Conservation (phyloP, 1,284 basidiomycete species). For the Anthracocystis walkeri region DNA sequence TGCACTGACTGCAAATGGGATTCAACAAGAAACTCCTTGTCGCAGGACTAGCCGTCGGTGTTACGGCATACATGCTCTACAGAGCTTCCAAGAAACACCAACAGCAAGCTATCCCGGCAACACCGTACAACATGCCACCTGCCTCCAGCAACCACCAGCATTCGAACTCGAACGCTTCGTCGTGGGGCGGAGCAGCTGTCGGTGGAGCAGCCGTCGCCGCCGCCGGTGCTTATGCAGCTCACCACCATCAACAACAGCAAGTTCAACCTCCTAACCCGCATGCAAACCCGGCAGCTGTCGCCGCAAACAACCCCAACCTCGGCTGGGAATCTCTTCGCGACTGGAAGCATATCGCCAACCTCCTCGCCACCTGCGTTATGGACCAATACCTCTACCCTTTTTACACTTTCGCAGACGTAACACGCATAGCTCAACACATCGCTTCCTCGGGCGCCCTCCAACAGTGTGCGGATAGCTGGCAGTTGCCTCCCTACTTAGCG, state of each 20-base stretch:
- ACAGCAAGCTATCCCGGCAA: conserved; percentile 10
- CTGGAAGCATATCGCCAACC: conserved; percentile 53
- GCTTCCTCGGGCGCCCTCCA: conserved; percentile 49
- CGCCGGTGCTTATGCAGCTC: conserved; percentile 42
- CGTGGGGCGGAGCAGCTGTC: conserved; percentile 31
- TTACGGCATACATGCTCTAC: conserved; percentile 58
- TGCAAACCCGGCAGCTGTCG: not conserved
- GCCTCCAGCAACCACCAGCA: conserved; percentile 7
- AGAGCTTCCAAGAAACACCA: conserved; percentile 57
- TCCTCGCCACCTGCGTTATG: conserved; percentile 57
- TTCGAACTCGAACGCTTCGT: conserved; percentile 23
- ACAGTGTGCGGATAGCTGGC: conserved; percentile 55
- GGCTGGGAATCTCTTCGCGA: conserved; percentile 50
- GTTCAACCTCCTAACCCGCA: conserved; percentile 1
- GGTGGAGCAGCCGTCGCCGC: conserved; percentile 48
- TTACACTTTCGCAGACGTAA: conserved; percentile 50
- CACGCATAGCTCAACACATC: conserved; percentile 53
- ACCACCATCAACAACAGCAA: conserved; percentile 39
- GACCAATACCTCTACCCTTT: conserved; percentile 64
- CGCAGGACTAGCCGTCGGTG: conserved; percentile 59
- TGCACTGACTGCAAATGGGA: conserved; percentile 28
- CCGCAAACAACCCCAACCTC: conserved; percentile 37
- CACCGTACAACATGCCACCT: conserved; percentile 17
- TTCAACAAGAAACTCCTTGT: conserved; percentile 63
- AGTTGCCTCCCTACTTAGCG: conserved; percentile 58